Base-by-base conservation (phyloP, 805 yeast species). In the Teunomyces cretensis region DNA sequence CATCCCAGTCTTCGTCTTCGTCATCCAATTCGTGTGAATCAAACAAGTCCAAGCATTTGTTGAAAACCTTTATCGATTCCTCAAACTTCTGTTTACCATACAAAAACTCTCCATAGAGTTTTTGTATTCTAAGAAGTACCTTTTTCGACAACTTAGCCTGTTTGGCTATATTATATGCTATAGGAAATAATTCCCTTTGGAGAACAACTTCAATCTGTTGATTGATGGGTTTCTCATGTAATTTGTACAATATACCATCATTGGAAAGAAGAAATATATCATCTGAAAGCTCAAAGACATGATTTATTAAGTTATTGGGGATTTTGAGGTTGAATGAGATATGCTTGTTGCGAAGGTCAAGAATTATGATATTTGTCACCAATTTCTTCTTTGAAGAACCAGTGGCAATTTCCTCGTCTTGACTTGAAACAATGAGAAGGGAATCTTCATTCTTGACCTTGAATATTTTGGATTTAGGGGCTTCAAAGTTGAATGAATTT, bases 41-140 rank as follows among this genome's bases (percentile, higher is more conserved):
- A 33, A 57, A 59, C 9, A 64, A 54, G 6, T 55, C 53, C 42
- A 72, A 57, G 38, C 74, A 67, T 35, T 67, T 76, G n/a, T 86
- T 75, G 56, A 84, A 94, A 50, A 86, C 84, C n/a, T 76, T 73
- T 51, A 89, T 79, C 0, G 98, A 87, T 7, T 80, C 88, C 2
- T 79, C 79, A 33, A 68, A 78, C 38, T 84, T 85, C 30, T 79
- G 86, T 51, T 79, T 82, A 1, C 75, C 75, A 56, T 84, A 91
- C 1, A 88, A 72, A 57, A 72, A 79, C 50, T 88, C 91, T 5
- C 88, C 99, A 57, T 81, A 87, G 36, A 75, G 69, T 40, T 54
- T 60, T 46, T 65, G 60, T 35, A 68, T 59, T 45, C 65, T 49
- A 13, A 63, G 45, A 19, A 64, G 52, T n/a, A 60, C 52, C 4